Evolutionary conservation across 768 basidiomycete genomes (phyloP).

Genomic region (Calocera cornea): DNA sequence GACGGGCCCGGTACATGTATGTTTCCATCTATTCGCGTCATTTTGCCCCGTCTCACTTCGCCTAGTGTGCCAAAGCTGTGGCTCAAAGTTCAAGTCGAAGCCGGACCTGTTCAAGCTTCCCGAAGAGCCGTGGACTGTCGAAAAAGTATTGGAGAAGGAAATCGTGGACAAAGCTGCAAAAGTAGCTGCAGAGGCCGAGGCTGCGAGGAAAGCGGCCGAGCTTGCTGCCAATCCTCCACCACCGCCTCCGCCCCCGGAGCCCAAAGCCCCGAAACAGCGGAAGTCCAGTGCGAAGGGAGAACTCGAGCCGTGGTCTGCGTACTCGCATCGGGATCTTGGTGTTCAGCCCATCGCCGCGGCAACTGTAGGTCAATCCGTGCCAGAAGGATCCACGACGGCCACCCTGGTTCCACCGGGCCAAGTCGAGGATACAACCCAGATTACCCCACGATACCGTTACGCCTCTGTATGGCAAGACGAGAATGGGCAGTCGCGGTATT

Average conservation of each 20-base stretch:
- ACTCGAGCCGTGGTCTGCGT: neutral
- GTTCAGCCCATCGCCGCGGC: neutral
- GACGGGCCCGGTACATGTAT: neutral
- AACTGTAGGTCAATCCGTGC: neutral
- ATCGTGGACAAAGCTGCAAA: neutral
- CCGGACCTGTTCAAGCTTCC: neutral
- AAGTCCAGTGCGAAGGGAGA: neutral
- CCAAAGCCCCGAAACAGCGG: neutral
- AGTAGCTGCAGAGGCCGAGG: neutral
- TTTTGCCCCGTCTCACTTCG: neutral
- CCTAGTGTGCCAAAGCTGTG: neutral
- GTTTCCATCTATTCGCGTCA: neutral
- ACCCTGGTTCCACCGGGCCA: neutral
- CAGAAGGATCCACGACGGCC: neutral
- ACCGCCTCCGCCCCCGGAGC: neutral
- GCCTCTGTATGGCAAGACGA: neutral
- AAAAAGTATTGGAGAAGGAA: neutral
- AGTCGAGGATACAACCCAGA: neutral
- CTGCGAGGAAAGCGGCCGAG: neutral
- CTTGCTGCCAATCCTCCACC: neutral
- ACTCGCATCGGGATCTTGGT: neutral
- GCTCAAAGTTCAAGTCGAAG: neutral
- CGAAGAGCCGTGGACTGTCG: neutral
- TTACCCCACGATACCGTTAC: neutral
- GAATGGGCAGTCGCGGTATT: neutral